A percentile compares a stretch with the other conserved stretches of the same genome.
Evolutionary conservation across 2,329 filamentous ascomycete species (phyloP).

Genomic region (Aspergillus fischeri): DNA sequence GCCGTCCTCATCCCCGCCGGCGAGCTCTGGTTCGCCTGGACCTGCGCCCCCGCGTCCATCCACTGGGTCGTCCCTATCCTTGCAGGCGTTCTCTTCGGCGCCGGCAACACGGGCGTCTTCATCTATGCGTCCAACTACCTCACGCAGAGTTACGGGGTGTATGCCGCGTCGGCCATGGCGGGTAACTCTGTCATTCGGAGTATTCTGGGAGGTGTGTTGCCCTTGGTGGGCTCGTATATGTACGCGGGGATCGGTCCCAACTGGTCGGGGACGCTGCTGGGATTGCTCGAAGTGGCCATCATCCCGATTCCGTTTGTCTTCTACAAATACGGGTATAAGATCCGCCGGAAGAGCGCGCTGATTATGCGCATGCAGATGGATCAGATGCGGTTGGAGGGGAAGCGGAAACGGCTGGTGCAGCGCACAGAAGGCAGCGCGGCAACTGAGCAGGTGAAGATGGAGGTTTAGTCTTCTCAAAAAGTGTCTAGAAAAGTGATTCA

Average conservation of each 20-base stretch:
- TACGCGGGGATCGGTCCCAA: slow-evolving; percentile 66
- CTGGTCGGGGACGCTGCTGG: slow-evolving; percentile 75
- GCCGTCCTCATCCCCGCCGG: slow-evolving; percentile 70
- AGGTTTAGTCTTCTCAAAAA: slow-evolving; percentile 6
- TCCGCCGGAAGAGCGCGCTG: slow-evolving; percentile 52
- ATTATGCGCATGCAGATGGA: slow-evolving; percentile 57
- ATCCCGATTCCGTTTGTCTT: slow-evolving; percentile 80
- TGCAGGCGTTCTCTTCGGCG: slow-evolving; percentile 74
- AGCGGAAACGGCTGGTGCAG: slow-evolving; percentile 23
- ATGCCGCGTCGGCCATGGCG: slow-evolving; percentile 74
- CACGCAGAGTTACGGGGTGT: slow-evolving; percentile 73
- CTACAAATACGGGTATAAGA: slow-evolving; percentile 58
- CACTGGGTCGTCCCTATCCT: slow-evolving; percentile 79
- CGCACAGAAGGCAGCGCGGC: slow-evolving; percentile 7
- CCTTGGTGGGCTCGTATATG: slow-evolving; percentile 69
- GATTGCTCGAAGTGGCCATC: slow-evolving; percentile 66
- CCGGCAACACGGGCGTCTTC: slow-evolving; percentile 72
- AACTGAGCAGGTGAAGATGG: slow-evolving; percentile 16
- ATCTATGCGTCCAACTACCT: slow-evolving; percentile 81
- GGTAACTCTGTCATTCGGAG: slow-evolving; percentile 73
- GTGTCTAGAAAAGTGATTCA: background rate
- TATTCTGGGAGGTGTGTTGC: slow-evolving; percentile 71
- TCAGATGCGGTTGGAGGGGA: slow-evolving; percentile 44
- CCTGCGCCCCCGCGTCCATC: slow-evolving; percentile 69
- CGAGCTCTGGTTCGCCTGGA: slow-evolving; percentile 86